Evolutionary conservation across 2,329 filamentous ascomycete genomes (phyloP).

Genomic region (Fusarium brevicatenulatum): DNA sequence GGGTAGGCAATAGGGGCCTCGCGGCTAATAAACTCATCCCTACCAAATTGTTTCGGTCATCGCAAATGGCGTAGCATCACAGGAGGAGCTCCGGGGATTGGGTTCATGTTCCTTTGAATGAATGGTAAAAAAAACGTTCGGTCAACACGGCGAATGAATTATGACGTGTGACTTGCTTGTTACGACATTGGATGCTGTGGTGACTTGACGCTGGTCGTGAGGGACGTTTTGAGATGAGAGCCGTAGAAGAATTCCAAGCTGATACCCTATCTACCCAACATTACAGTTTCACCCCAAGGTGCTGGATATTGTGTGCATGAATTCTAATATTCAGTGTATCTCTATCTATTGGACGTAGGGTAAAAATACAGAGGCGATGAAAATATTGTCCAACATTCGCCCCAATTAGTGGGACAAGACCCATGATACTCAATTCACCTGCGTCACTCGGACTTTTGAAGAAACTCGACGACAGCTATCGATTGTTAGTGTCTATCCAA

Average conservation of each 20-base stretch:
- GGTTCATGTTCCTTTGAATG: constrained; percentile 53
- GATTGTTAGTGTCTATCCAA: background rate
- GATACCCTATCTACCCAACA: constrained; percentile 16
- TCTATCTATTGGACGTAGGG: constrained; percentile 12
- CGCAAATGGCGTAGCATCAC: constrained; percentile 57
- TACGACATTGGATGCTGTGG: constrained; percentile 28
- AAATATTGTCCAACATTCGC: constrained; percentile 13
- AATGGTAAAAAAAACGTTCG: constrained; percentile 50
- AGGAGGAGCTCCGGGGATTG: constrained; percentile 54
- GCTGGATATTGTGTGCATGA: background rate
- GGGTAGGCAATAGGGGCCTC: constrained; percentile 47
- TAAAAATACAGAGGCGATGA: constrained; percentile 2
- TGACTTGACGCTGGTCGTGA: constrained; percentile 19
- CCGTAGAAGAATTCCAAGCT: constrained; percentile 24
- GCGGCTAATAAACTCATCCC: constrained; percentile 49
- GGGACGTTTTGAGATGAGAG: constrained; percentile 22
- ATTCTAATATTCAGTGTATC: background rate
- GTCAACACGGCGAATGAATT: constrained; percentile 42
- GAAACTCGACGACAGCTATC: constrained; percentile 71
- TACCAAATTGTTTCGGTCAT: constrained; percentile 56
- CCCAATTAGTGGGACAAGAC: constrained; percentile 14
- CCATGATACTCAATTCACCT: background rate
- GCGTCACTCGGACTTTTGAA: constrained; percentile 60
- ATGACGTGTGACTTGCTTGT: constrained; percentile 24
- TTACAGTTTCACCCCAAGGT: background rate